Conservation (phyloP, 1,139 yeast genomes). For the Magnusiomyces fungicola region DNA sequence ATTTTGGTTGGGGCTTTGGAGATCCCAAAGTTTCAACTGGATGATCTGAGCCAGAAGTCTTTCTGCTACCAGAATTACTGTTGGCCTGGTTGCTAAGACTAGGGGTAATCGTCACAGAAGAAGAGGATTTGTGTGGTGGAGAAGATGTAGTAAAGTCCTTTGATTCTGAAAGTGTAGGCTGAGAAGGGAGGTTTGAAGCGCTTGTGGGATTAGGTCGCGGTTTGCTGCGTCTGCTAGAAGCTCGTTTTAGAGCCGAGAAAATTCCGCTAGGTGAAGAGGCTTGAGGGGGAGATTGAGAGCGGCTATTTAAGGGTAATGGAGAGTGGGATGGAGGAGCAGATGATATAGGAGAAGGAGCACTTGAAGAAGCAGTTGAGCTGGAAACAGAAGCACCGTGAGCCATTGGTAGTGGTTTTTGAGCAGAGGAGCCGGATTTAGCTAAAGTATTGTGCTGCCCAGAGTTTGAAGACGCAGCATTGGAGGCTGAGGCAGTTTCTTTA, state of each 20-base stretch:
- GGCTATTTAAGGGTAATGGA: too few species aligned
- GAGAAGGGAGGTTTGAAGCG: background rate
- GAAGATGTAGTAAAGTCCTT: background rate
- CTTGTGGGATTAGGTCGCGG: background rate
- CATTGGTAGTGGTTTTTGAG: too few species aligned
- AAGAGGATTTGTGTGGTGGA: conserved; percentile 12
- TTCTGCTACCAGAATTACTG: too few species aligned
- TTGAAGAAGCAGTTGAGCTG: too few species aligned
- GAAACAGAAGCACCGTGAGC: too few species aligned
- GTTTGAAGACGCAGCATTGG: background rate
- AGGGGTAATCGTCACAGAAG: conserved; percentile 13
- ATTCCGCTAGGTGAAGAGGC: conserved; percentile 5
- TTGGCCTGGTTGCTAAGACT: too few species aligned
- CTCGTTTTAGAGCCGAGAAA: conserved; percentile 4
- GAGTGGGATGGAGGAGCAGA: too few species aligned
- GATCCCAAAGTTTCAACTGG: background rate
- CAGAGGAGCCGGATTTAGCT: too few species aligned
- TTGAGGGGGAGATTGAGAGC: too few species aligned
- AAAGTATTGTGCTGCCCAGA: too few species aligned
- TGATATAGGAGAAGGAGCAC: too few species aligned
- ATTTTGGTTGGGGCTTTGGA: background rate
- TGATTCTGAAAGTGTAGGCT: background rate
- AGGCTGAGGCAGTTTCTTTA: background rate
- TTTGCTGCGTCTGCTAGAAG: background rate
- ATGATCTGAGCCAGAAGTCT: conserved; percentile 3